Evolutionary conservation across 2,329 filamentous ascomycete genomes (phyloP).

Genomic region (Calonectria honghensis): DNA sequence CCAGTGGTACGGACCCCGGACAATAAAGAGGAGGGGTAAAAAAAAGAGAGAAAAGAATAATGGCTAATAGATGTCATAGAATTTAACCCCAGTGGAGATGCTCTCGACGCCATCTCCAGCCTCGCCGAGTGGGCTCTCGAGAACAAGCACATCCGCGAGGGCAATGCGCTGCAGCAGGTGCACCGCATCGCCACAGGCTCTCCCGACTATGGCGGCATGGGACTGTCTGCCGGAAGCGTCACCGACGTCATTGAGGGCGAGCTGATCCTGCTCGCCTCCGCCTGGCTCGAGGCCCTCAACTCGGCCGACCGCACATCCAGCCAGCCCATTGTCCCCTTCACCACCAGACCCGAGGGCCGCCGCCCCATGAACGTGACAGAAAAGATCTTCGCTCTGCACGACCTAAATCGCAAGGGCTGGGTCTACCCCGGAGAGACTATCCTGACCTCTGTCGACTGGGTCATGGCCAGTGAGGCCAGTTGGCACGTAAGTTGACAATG

Average conservation of each 20-base stretch:
- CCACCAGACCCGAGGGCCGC: conserved; percentile 31
- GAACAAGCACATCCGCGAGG: conserved; percentile 26
- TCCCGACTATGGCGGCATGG: conserved; percentile 26
- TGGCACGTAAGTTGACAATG: conserved; percentile 56
- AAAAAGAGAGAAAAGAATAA: background rate
- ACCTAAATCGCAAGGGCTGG: conserved; percentile 58
- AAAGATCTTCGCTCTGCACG: conserved; percentile 68
- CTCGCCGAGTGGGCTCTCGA: conserved; percentile 19
- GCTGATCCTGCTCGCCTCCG: conserved; percentile 21
- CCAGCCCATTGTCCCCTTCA: conserved; percentile 22
- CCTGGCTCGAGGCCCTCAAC: conserved; percentile 27
- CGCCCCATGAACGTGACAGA: conserved; percentile 64
- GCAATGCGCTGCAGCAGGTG: conserved; percentile 27
- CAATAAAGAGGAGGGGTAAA: background rate
- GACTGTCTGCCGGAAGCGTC: background rate
- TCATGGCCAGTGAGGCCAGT: conserved; percentile 65
- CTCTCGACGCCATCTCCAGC: conserved; percentile 14
- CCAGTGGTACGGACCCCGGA: conserved; percentile 6
- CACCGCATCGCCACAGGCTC: conserved; percentile 21
- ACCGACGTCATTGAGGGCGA: conserved; percentile 18
- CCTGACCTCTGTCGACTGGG: conserved; percentile 66
- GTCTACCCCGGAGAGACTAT: conserved; percentile 64
- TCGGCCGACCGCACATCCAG: conserved; percentile 27
- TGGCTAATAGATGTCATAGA: background rate
- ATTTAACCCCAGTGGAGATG: conserved; percentile 8